These are phyloP conservation scores for Paraphaeosphaeria minitans DNA, from an alignment of 2,329 filamentous ascomycete species.

Conservation along the genomic window DNA sequence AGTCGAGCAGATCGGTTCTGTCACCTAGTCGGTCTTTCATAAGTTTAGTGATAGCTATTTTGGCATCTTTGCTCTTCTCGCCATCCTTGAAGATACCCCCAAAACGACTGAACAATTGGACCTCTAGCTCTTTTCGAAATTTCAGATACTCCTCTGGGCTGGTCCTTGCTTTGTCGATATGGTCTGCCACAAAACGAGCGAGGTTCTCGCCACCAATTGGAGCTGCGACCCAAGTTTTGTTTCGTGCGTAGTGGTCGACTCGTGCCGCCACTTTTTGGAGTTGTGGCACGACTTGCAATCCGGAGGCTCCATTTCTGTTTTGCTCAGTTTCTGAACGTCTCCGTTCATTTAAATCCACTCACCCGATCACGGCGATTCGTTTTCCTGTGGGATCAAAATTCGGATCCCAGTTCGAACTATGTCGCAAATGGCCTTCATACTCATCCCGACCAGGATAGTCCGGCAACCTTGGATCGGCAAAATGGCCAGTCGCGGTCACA, in stretches of 20 bases:
- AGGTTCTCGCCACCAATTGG: conserved; percentile 59
- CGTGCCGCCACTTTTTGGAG: conserved; percentile 59
- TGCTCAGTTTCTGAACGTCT: not conserved
- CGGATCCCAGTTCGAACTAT: conserved; percentile 18
- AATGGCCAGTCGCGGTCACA: conserved; percentile 26
- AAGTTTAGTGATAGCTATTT: conserved; percentile 17
- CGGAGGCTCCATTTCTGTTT: conserved; percentile 59
- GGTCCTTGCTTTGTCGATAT: conserved; percentile 12
- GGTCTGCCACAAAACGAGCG: conserved; percentile 58
- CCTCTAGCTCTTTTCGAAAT: conserved; percentile 44
- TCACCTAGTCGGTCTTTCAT: conserved; percentile 38
- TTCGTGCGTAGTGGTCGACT: conserved; percentile 60
- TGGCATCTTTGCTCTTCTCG: conserved; percentile 21
- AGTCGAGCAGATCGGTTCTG: conserved; percentile 41
- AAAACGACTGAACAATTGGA: conserved; percentile 61
- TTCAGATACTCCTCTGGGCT: conserved; percentile 60
- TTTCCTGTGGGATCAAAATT: conserved; percentile 58
- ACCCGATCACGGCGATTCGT: conserved; percentile 32
- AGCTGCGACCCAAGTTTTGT: conserved; percentile 62
- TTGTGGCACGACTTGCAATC: conserved; percentile 65
- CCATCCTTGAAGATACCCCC: conserved; percentile 37
- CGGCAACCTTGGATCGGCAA: conserved; percentile 13
- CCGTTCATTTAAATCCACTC: not conserved
- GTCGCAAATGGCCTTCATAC: conserved; percentile 18
- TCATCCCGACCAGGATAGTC: conserved; percentile 13